Percentiles rank a stretch among this genome's conserved stretches.
Evolutionary conservation across 306 rosid species (phyloP).

Genomic region (apple (Malus domestica)): ASM211411v1 NC_041797.1:13662501-13663000

Average conservation of each 20-base stretch:
- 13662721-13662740: constrained; percentile 61
- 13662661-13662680: constrained; percentile 43
- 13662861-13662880: constrained; percentile 19
- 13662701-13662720: constrained; percentile 46
- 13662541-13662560: constrained; percentile 40
- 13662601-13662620: constrained; percentile 70
- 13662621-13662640: constrained; percentile 59
- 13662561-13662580: constrained; percentile 43
- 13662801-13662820: constrained; percentile 62
- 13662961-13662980: neutral
- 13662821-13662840: constrained; percentile 75
- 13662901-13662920: neutral
- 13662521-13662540: constrained; percentile 56
- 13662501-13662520: constrained; percentile 21
- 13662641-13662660: constrained; percentile 80
- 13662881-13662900: neutral
- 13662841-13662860: constrained; percentile 47
- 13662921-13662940: neutral
- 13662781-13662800: constrained; percentile 67
- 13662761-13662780: constrained; percentile 85
- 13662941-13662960: neutral
- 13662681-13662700: constrained; percentile 50
- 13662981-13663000: neutral
- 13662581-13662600: constrained; percentile 57
- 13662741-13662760: constrained; percentile 53